phyloP scores from a whole-genome alignment of 2,329 filamentous ascomycete species.

The Microthyrium microscopicum region DNA sequence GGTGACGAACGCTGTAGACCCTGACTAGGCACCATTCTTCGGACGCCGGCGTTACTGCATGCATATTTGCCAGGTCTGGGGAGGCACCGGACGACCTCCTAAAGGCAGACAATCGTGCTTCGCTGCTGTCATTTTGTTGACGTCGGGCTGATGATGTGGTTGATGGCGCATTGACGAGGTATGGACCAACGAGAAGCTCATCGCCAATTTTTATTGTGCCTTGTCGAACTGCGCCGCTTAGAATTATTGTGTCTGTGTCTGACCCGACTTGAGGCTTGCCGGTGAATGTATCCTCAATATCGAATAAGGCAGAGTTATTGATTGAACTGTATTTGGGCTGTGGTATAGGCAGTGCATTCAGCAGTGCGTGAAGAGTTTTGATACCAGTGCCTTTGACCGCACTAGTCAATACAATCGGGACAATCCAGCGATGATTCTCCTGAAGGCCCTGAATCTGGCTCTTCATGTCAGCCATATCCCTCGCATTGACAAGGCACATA shows the following conservation, averaged over 20 bases:
- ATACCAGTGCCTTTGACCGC: conserved; percentile 74
- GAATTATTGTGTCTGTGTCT: conserved; percentile 30
- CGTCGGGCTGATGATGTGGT: conserved; percentile 28
- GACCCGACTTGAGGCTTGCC: conserved; percentile 25
- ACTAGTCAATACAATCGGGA: conserved; percentile 80
- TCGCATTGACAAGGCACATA: conserved; percentile 37
- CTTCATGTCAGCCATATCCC: conserved; percentile 42
- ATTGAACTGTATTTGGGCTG: conserved; percentile 13
- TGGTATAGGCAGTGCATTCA: conserved; percentile 57
- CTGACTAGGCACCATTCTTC: conserved; percentile 66
- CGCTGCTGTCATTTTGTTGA: conserved; percentile 29
- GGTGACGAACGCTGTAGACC: conserved; percentile 73
- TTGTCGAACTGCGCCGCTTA: conserved; percentile 71
- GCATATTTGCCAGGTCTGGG: background rate
- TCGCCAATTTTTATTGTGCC: conserved; percentile 66
- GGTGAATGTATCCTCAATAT: conserved; percentile 80
- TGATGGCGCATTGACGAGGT: conserved; percentile 13
- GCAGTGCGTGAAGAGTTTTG: conserved; percentile 61
- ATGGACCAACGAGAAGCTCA: conserved; percentile 63
- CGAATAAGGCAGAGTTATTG: conserved; percentile 58
- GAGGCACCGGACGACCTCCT: conserved; percentile 6
- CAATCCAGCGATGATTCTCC: conserved; percentile 30
- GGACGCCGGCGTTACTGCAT: conserved; percentile 23
- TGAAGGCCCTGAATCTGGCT: conserved; percentile 36
- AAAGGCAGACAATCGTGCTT: conserved; percentile 3